Base-by-base conservation (phyloP, 257 asterid species). In the Parsonsia alboflavescens region DNA sequence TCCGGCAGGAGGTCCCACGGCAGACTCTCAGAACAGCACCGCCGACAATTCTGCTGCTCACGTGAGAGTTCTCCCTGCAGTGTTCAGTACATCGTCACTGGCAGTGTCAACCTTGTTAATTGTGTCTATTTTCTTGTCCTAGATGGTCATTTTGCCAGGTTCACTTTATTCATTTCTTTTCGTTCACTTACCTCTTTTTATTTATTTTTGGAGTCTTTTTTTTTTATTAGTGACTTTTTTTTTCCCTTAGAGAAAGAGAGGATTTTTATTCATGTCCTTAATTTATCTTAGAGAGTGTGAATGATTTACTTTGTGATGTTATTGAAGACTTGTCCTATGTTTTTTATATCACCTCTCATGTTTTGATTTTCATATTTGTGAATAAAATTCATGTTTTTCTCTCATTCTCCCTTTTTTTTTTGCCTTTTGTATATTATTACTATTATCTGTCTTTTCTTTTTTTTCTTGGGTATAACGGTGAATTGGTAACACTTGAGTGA, bases 21-120 rank as follows among this genome's bases (percentile, higher is more conserved):
- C 90, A 0, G 98, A 92, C 69, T 86, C 97, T 1, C 85, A 88
- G 90, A 86, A 87, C 84, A 94, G 91, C 73, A 83, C 88, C 12
- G 45, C 96, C 28, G 90, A 75, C 57, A 88, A 86, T 10, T 64
- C 62, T 17, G 80, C 85, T 54, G 90, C 87, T 15, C 72, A 33
- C 64, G 13, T 80, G 73, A 83, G 68, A 54, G 77, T 82, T 68
- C 2, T 33, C 39, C 86, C 91, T 81, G 82, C 86, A 49, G 68
- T 80, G 70, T 10, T 80, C 74, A 85, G 72, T 50, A 42, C 72
- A 80, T 50, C 84, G 57, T 61, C 86, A 22, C 52, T 33, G 39
- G 39, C 92, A 76, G 89, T 86, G 86, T 74, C 88, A 72, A 79
- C 81, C 45, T 87, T 86, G 88, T 79, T 86, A 73, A 80, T 90